These are phyloP conservation scores for Oenanthe sinensis DNA, from an alignment of 129 eudicot genomes.

Conservation along the genomic window DNA sequence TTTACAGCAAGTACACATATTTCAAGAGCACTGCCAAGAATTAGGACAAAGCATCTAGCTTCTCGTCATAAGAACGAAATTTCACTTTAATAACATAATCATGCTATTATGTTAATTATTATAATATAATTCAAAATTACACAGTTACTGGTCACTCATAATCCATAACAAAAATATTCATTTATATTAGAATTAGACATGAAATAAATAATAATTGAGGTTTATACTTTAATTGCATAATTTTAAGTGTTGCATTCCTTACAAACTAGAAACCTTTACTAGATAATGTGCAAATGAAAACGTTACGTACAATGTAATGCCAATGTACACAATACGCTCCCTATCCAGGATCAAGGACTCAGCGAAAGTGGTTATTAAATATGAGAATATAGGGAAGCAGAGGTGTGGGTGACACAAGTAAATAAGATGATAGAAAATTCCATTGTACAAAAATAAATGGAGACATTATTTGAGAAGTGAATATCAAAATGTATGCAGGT, in stretches of 20 bases:
- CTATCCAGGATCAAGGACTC: not conserved
- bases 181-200: not conserved
- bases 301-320: not conserved
- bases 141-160: not conserved
- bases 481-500: slow-evolving; percentile 1
- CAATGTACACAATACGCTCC: not conserved
- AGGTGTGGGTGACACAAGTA: not conserved
- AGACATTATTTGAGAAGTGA: not conserved
- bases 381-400: not conserved
- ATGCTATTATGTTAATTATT: not conserved
- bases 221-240: not conserved
- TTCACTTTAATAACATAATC: not conserved
- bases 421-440: not conserved
- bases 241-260: not conserved
- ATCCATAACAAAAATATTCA: not conserved
- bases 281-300: not conserved
- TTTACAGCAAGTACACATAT: slow-evolving; percentile 12
- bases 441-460: not conserved
- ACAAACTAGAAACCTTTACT: not conserved
- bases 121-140: not conserved
- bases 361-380: not conserved
- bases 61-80: not conserved
- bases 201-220: not conserved
- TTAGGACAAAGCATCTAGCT: slow-evolving; percentile 1
- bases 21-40: slow-evolving; percentile 12